Percentiles rank a stretch among this genome's conserved stretches.
Evolutionary conservation across 2,329 filamentous ascomycete species (phyloP).

Genomic region (Magnaporthiopsis poae): DNA sequence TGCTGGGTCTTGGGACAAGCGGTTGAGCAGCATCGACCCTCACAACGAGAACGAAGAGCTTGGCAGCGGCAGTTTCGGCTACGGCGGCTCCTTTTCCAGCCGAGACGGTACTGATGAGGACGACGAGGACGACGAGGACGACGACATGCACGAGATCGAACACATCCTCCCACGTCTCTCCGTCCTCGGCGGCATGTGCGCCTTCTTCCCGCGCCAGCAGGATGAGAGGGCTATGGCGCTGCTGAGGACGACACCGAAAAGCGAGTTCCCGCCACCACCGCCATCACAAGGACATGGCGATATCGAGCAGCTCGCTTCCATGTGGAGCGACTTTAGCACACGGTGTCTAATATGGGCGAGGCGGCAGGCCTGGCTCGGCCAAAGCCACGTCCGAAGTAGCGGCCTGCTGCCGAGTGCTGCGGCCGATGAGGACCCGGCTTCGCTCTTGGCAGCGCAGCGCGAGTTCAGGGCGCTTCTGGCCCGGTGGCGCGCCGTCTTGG

Average conservation of each 20-base stretch:
- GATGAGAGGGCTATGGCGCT: background rate
- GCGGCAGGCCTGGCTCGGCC: background rate
- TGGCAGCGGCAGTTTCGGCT: background rate
- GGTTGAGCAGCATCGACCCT: too few species aligned
- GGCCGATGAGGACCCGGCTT: background rate
- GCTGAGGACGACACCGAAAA: background rate
- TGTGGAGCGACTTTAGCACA: constrained; percentile 3
- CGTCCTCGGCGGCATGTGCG: background rate
- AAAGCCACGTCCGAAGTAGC: background rate
- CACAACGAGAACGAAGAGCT: background rate
- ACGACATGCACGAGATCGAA: constrained; percentile 2
- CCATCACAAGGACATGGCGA: background rate
- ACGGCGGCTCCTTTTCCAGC: background rate
- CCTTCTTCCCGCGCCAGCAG: constrained; percentile 1
- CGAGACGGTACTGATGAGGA: too few species aligned
- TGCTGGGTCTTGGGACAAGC: too few species aligned
- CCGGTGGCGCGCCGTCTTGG: background rate
- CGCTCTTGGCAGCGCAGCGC: background rate
- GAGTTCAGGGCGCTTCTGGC: background rate
- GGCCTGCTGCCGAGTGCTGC: too few species aligned
- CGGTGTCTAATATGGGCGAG: constrained; percentile 1
- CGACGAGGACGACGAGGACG: background rate
- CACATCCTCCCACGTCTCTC: background rate
- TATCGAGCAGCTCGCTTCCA: background rate
- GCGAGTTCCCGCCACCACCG: background rate